These are phyloP conservation scores for Fomitopsis schrenkii DNA, from an alignment of 1,284 basidiomycete genomes.

Conservation along the genomic window DNA sequence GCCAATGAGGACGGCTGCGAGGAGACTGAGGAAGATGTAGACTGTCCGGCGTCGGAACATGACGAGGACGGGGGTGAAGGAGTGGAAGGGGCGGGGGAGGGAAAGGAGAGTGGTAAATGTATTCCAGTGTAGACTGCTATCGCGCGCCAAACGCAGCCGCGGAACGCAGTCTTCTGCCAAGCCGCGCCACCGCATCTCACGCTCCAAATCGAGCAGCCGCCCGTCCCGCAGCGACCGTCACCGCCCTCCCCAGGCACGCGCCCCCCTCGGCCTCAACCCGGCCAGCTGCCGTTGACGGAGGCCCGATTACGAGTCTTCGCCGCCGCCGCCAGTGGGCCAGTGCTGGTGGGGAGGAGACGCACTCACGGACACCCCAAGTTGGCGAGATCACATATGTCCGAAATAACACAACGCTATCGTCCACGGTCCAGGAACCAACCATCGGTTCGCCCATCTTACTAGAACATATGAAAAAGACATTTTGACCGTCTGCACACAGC, in stretches of 20 bases:
- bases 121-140: conserved; percentile 14
- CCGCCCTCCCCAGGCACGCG: background rate
- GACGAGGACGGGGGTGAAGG: conserved; percentile 8
- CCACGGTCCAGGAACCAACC: background rate
- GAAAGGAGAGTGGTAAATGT: conserved; percentile 16
- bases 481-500: background rate
- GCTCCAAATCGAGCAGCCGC: background rate
- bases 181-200: background rate
- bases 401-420: background rate
- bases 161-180: background rate
- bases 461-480: background rate
- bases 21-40: conserved; percentile 70
- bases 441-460: background rate
- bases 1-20: conserved; percentile 84
- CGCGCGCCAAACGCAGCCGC: background rate
- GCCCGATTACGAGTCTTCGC: too few relatives aligned
- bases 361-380: too few relatives aligned
- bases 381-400: background rate
- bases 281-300: too few relatives aligned
- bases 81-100: conserved; percentile 17
- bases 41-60: conserved; percentile 53
- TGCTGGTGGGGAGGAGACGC: background rate
- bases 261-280: background rate
- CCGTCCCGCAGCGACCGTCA: background rate
- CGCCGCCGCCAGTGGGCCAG: background rate